phyloP scores from a whole-genome alignment of 306 rosid species.

The Calophaca sinica region DNA sequence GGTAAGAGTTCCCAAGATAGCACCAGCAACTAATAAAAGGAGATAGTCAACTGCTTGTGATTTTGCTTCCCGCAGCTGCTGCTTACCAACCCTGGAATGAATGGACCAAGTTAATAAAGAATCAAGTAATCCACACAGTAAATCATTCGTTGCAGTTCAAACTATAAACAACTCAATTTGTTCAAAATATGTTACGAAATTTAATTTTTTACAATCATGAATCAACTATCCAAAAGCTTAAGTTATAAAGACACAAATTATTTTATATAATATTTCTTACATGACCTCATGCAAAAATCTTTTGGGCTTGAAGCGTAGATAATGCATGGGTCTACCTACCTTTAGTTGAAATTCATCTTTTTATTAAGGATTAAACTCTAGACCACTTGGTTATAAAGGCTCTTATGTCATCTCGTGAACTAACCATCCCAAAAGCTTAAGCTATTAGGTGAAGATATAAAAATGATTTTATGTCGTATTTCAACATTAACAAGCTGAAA shows the following conservation, averaged over 20 bases:
- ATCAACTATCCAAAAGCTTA: background rate
- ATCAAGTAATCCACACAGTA: background rate
- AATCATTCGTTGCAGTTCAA: constrained; percentile 1
- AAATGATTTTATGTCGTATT: background rate
- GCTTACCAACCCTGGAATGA: constrained; percentile 73
- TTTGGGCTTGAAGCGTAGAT: background rate
- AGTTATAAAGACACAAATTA: background rate
- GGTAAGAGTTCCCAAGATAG: constrained; percentile 78
- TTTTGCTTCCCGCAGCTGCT: constrained; percentile 75
- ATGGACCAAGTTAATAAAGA: constrained; percentile 38
- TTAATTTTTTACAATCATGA: background rate
- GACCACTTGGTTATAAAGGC: background rate
- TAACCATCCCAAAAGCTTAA: constrained; percentile 1
- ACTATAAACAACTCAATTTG: constrained; percentile 8
- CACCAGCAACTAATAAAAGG: constrained; percentile 83
- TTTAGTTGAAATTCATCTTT: background rate
- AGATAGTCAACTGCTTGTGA: constrained; percentile 69
- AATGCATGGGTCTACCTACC: background rate
- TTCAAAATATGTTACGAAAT: constrained; percentile 3
- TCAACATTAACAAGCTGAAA: background rate
- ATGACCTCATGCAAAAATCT: background rate
- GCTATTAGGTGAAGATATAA: background rate
- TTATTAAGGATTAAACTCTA: background rate
- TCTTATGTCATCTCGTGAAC: background rate
- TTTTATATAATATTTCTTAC: background rate